Percentiles rank a stretch among this genome's conserved stretches.
Conservation (phyloP, 352 stramenopile genomes). For the Phytophthora quininea region DNA sequence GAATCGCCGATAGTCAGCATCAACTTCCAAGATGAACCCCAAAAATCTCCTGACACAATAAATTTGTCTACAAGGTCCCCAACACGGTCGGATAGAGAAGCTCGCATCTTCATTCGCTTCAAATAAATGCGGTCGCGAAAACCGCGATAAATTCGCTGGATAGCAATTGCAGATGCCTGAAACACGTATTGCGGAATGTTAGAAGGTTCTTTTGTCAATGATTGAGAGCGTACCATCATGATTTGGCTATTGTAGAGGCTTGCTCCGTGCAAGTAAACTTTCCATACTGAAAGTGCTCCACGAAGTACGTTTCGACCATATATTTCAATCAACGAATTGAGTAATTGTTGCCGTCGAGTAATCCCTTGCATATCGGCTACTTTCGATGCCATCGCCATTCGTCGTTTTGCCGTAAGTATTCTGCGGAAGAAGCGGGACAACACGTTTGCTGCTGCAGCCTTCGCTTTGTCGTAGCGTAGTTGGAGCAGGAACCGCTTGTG, state of each 20-base stretch:
- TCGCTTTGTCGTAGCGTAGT: constrained; percentile 20
- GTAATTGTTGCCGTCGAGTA: constrained; percentile 9
- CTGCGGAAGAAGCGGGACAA: constrained; percentile 41
- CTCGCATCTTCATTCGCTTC: constrained; percentile 45
- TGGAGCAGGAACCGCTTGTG: constrained; percentile 32
- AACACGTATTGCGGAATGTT: neutral
- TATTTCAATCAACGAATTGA: constrained; percentile 13
- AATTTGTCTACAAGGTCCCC: constrained; percentile 51
- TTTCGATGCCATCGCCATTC: constrained; percentile 6
- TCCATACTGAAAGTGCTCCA: constrained; percentile 40
- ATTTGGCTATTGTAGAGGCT: constrained; percentile 15
- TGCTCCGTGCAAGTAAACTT: constrained; percentile 22
- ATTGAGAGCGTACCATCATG: too few species aligned
- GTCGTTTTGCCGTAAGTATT: constrained; percentile 15
- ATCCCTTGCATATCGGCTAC: neutral
- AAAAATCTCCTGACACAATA: constrained; percentile 63
- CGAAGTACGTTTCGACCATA: constrained; percentile 24
- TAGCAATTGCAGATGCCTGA: constrained; percentile 37
- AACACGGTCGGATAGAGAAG: constrained; percentile 48
- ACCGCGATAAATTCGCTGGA: constrained; percentile 61
- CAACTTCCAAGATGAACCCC: constrained; percentile 62
- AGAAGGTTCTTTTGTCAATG: too few species aligned
- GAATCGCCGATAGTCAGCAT: constrained; percentile 64
- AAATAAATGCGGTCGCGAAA: constrained; percentile 51
- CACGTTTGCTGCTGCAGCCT: constrained; percentile 25